phyloP scores from a whole-genome alignment of 805 yeast species.

The Suhomyces tanzawaensis region DNA sequence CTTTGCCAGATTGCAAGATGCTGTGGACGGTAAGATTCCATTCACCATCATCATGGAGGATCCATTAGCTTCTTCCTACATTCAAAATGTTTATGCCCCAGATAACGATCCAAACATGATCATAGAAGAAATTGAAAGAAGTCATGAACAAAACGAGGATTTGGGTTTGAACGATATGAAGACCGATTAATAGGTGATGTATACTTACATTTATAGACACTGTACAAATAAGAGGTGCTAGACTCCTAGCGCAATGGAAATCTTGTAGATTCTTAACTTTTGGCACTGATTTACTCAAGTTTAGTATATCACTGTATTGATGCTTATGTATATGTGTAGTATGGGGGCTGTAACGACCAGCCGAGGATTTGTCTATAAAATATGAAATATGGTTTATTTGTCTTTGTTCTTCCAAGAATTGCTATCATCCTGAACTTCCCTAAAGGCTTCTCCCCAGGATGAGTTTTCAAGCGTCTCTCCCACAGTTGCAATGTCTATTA shows the following conservation, averaged over 20 bases:
- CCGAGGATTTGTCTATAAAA: too few relatives aligned
- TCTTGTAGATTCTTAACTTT: too few relatives aligned
- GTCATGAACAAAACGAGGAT: conserved; percentile 85
- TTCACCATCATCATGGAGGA: conserved; percentile 90
- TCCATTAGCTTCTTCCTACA: conserved; percentile 92
- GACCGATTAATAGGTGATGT: conserved; percentile 17
- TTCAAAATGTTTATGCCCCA: conserved; percentile 98
- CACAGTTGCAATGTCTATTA: conserved; percentile 20
- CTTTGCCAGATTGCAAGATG: conserved; percentile 70
- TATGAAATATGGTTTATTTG: too few relatives aligned
- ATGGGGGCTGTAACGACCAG: too few relatives aligned
- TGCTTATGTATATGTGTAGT: too few relatives aligned
- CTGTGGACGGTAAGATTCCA: conserved; percentile 74
- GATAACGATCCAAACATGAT: conserved; percentile 96
- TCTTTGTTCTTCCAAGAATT: too few relatives aligned
- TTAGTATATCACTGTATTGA: too few relatives aligned
- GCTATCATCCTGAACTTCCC: conserved; percentile 14
- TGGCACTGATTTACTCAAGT: too few relatives aligned
- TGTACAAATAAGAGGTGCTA: too few relatives aligned
- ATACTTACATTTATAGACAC: too few relatives aligned
- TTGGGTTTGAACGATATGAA: conserved; percentile 71
- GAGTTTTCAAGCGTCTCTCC: conserved; percentile 26
- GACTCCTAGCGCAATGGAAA: too few relatives aligned
- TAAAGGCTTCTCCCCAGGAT: conserved; percentile 25
- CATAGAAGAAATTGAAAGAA: conserved; percentile 87